Percentiles rank a stretch among this genome's conserved stretches.
Conservation (phyloP, 2,329 filamentous ascomycete genomes). For the Apiospora koreana region DNA sequence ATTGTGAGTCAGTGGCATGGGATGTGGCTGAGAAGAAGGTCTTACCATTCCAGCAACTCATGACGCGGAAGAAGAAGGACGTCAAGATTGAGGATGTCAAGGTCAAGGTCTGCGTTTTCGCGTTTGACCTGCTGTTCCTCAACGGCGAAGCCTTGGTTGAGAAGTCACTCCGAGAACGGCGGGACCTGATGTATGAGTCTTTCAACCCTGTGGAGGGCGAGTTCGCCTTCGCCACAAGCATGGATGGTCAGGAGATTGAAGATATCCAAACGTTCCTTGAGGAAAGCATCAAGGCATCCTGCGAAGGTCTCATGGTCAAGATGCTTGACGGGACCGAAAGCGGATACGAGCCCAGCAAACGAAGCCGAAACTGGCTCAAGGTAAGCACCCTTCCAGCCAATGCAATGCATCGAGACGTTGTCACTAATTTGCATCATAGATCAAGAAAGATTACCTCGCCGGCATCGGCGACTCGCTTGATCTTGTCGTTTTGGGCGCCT, state of each 20-base stretch:
- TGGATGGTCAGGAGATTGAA: constrained; percentile 85
- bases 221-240: constrained; percentile 85
- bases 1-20: constrained; percentile 98
- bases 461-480: constrained; percentile 95
- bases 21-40: constrained; percentile 95
- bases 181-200: constrained; percentile 70
- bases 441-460: constrained; percentile 97
- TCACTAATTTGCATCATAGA: constrained; percentile 46
- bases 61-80: constrained; percentile 97
- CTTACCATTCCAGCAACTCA: constrained; percentile 93
- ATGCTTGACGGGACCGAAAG: constrained; percentile 95
- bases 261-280: constrained; percentile 92
- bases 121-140: constrained; percentile 90
- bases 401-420: not conserved
- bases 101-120: constrained; percentile 95
- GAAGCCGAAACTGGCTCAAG: constrained; percentile 98
- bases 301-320: constrained; percentile 98
- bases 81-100: constrained; percentile 95
- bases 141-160: constrained; percentile 90
- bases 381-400: constrained; percentile 41
- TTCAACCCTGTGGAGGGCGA: constrained; percentile 84
- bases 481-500: constrained; percentile 92
- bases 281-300: constrained; percentile 92
- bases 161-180: constrained; percentile 80
- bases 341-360: constrained; percentile 93